These are phyloP conservation scores for Erigeron canadensis DNA, from an alignment of 129 eudicot species.

Conservation along the genomic window DNA sequence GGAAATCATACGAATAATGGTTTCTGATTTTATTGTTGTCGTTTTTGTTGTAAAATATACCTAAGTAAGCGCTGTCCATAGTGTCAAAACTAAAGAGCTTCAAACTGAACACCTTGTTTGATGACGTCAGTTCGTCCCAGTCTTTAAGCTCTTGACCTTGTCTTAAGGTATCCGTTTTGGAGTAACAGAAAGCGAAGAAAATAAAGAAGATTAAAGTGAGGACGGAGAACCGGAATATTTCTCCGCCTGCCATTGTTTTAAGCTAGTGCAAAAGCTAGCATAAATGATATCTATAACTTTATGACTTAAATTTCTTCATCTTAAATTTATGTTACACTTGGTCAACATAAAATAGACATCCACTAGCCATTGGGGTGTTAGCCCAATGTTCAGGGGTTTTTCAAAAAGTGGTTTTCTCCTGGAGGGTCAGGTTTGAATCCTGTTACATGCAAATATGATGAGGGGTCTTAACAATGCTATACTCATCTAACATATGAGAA, in stretches of 20 bases:
- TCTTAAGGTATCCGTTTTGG: constrained; percentile 35
- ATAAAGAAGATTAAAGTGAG: constrained; percentile 6
- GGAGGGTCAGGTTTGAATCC: too few species aligned
- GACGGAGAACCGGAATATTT: not conserved
- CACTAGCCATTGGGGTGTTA: too few species aligned
- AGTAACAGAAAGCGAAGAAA: constrained; percentile 22
- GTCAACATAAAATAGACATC: too few species aligned
- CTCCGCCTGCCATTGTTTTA: constrained; percentile 21
- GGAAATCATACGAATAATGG: not conserved
- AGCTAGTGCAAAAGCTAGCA: not conserved
- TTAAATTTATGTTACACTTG: too few species aligned
- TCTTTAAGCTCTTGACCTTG: constrained; percentile 39
- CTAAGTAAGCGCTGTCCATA: constrained; percentile 23
- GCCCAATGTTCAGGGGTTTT: too few species aligned
- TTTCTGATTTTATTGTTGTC: not conserved
- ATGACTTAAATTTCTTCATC: too few species aligned
- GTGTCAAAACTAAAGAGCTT: constrained; percentile 41
- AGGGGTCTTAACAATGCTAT: too few species aligned
- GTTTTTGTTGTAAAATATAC: constrained; percentile 38
- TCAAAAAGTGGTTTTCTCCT: too few species aligned
- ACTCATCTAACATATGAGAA: too few species aligned
- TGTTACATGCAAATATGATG: too few species aligned
- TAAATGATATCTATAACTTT: too few species aligned
- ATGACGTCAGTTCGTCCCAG: constrained; percentile 36
- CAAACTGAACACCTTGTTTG: constrained; percentile 35